Evolutionary conservation across 1,284 basidiomycete genomes (phyloP).

Genomic region (Cystobasidium pallidum): DNA sequence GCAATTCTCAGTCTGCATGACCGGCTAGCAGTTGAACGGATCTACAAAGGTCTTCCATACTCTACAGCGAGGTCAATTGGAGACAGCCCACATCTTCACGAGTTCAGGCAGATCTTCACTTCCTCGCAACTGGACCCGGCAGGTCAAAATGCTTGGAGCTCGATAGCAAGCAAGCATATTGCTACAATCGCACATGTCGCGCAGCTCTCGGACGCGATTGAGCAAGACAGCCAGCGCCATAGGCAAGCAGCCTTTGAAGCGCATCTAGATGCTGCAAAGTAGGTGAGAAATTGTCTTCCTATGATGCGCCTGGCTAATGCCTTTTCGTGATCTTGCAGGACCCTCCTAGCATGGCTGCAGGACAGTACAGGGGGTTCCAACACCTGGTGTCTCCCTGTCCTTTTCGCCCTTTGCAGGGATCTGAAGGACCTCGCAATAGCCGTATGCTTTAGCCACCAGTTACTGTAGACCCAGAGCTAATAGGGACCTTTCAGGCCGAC

Average conservation of each 20-base stretch:
- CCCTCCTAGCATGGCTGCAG: conserved; percentile 49
- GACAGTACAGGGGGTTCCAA: conserved; percentile 44
- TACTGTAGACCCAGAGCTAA: neutral
- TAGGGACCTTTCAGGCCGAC: conserved; percentile 21
- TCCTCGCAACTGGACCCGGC: conserved; percentile 2
- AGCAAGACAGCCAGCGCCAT: neutral
- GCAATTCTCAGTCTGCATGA: conserved; percentile 25
- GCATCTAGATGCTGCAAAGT: conserved; percentile 40
- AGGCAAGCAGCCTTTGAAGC: conserved; percentile 22
- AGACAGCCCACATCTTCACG: conserved; percentile 11
- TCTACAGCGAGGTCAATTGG: neutral
- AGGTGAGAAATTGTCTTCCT: neutral
- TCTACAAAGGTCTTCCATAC: conserved; percentile 23
- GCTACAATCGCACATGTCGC: conserved; percentile 6
- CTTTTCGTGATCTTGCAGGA: conserved; percentile 21
- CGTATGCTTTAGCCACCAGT: conserved; percentile 34
- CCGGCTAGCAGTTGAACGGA: conserved; percentile 11
- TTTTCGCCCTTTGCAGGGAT: conserved; percentile 50
- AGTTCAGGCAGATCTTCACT: conserved; percentile 12
- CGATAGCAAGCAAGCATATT: conserved; percentile 32
- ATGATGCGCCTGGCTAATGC: neutral
- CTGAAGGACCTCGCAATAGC: conserved; percentile 46
- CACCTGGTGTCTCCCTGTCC: conserved; percentile 49
- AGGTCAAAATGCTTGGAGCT: conserved; percentile 26
- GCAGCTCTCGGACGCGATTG: neutral